These are phyloP conservation scores for Fraxinus quadrangulata DNA, from an alignment of 257 asterid species.

Conservation along the genomic window DNA sequence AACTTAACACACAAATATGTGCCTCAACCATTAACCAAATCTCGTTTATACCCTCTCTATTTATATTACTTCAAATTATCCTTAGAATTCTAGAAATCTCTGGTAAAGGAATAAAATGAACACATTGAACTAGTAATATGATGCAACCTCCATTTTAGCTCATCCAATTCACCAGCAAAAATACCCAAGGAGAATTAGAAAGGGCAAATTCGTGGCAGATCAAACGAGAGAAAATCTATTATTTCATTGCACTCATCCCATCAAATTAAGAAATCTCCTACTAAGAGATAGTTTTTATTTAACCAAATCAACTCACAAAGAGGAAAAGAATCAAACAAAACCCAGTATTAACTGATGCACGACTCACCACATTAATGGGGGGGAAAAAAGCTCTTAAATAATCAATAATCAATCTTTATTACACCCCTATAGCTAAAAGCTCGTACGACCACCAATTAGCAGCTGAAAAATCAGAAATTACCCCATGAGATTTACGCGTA, in stretches of 20 bases:
- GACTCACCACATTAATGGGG: background rate
- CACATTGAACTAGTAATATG: background rate
- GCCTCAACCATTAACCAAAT: background rate
- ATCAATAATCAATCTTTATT: background rate
- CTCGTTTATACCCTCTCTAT: background rate
- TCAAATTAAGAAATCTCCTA: background rate
- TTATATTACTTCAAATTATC: background rate
- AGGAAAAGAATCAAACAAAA: background rate
- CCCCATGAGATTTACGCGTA: slow-evolving; percentile 84
- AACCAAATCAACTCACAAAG: background rate
- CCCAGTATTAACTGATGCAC: background rate
- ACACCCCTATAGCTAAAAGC: background rate
- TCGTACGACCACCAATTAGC: background rate
- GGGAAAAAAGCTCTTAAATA: background rate
- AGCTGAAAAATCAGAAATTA: slow-evolving; percentile 29
- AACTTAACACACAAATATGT: background rate
- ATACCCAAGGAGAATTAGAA: background rate
- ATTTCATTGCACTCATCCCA: background rate
- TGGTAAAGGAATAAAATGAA: background rate
- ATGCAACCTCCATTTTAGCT: background rate
- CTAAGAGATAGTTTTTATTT: background rate
- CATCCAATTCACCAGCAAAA: background rate
- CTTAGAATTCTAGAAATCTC: background rate
- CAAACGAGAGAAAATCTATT: background rate
- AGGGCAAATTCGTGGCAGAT: background rate